phyloP scores from a whole-genome alignment of 768 basidiomycete genomes.

The Pholiota conissans region DNA sequence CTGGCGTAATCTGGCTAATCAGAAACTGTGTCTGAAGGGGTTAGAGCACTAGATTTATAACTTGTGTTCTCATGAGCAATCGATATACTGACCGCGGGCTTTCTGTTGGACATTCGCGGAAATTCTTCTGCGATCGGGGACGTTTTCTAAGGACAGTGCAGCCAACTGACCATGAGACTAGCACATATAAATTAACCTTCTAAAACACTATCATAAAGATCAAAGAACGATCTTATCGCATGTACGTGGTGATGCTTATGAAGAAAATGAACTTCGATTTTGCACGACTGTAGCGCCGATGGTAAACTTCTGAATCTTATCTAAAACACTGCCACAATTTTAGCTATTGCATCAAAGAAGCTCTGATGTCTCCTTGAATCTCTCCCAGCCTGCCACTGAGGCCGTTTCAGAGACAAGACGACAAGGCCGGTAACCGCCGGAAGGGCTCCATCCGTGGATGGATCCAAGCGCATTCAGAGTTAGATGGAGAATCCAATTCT shows the following conservation, averaged over 20 bases:
- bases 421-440: not conserved
- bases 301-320: not conserved
- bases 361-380: not conserved
- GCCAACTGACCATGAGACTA: not conserved
- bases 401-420: not conserved
- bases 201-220: not conserved
- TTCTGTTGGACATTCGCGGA: not conserved
- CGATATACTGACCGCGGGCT: too few relatives aligned
- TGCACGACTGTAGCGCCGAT: not conserved
- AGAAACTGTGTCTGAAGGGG: too few relatives aligned
- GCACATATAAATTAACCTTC: not conserved
- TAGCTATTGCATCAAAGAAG: not conserved
- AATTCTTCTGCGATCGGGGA: not conserved
- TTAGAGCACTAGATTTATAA: too few relatives aligned
- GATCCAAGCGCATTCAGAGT: not conserved
- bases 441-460: not conserved
- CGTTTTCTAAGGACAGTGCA: not conserved
- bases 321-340: not conserved
- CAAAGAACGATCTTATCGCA: not conserved
- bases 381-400: not conserved
- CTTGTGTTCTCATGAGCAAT: too few relatives aligned
- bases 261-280: not conserved
- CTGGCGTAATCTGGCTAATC: too few relatives aligned
- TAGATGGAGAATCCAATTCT: not conserved
- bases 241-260: too few relatives aligned